phyloP scores from a whole-genome alignment of 2,329 filamentous ascomycete species.

The Capronia americana region DNA sequence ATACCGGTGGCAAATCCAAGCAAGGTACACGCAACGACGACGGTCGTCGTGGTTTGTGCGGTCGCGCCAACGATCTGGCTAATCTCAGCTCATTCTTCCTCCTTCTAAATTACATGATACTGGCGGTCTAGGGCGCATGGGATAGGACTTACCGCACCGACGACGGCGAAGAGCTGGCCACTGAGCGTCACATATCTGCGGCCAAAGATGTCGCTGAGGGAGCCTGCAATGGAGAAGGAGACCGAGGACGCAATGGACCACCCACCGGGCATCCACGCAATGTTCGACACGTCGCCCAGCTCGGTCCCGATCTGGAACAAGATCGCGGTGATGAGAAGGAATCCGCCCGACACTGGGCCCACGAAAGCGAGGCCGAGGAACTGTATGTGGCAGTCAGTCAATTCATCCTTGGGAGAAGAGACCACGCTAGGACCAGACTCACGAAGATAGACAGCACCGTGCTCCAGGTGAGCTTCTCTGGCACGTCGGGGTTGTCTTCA shows the following conservation, averaged over 20 bases:
- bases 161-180: slow-evolving; percentile 10
- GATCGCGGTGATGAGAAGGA: slow-evolving; percentile 8
- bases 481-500: slow-evolving; percentile 11
- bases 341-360: slow-evolving; percentile 7
- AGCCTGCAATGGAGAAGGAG: slow-evolving; percentile 12
- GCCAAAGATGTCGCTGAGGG: slow-evolving; percentile 13
- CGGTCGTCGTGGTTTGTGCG: background rate
- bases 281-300: slow-evolving; percentile 7
- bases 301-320: slow-evolving; percentile 10
- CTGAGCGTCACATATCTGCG: slow-evolving; percentile 15
- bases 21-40: slow-evolving; percentile 6
- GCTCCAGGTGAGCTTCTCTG: slow-evolving; percentile 16
- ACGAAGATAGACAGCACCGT: slow-evolving; percentile 18
- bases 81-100: background rate
- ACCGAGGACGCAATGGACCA: slow-evolving; percentile 12
- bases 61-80: slow-evolving; percentile 8
- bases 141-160: slow-evolving; percentile 7
- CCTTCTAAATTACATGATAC: too few species aligned
- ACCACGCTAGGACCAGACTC: background rate
- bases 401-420: background rate
- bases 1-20: slow-evolving; percentile 7
- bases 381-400: background rate
- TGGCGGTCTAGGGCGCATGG: background rate
- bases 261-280: slow-evolving; percentile 10
- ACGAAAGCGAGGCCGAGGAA: slow-evolving; percentile 6